Conservation (phyloP, 768 basidiomycete genomes). For the Thelephora ganbajun region DNA sequence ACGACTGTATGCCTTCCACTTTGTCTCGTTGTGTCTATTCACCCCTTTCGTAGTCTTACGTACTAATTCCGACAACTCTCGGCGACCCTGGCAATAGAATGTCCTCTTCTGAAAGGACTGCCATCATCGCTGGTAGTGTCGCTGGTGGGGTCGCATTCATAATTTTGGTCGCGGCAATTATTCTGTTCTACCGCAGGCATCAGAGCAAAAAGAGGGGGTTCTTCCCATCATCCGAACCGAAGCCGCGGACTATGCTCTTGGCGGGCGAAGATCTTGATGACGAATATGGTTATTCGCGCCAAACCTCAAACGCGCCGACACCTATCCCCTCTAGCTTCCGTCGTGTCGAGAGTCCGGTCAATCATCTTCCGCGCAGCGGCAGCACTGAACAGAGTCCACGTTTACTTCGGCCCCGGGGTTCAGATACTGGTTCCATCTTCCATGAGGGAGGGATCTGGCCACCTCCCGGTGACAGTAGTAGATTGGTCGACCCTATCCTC, state of each 20-base stretch:
- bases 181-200: constrained; percentile 18
- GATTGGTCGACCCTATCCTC: constrained; percentile 16
- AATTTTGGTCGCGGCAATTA: constrained; percentile 13
- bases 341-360: background rate
- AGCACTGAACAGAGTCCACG: background rate
- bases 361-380: background rate
- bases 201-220: constrained; percentile 15
- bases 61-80: constrained; percentile 12
- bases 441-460: constrained; percentile 16
- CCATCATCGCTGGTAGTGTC: constrained; percentile 18
- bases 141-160: constrained; percentile 15
- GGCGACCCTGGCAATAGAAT: constrained; percentile 1
- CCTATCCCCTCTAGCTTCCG: background rate
- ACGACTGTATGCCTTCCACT: constrained; percentile 5
- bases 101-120: constrained; percentile 6
- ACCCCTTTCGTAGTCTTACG: constrained; percentile 6
- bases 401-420: constrained; percentile 8
- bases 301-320: background rate
- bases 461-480: constrained; percentile 12
- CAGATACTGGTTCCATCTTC: constrained; percentile 18
- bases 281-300: background rate
- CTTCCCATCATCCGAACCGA: constrained; percentile 10
- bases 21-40: background rate
- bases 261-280: constrained; percentile 18
- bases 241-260: constrained; percentile 13